These are phyloP conservation scores for Xylaria sp. DNA, from an alignment of 2,329 filamentous ascomycete genomes.

Conservation along the genomic window DNA sequence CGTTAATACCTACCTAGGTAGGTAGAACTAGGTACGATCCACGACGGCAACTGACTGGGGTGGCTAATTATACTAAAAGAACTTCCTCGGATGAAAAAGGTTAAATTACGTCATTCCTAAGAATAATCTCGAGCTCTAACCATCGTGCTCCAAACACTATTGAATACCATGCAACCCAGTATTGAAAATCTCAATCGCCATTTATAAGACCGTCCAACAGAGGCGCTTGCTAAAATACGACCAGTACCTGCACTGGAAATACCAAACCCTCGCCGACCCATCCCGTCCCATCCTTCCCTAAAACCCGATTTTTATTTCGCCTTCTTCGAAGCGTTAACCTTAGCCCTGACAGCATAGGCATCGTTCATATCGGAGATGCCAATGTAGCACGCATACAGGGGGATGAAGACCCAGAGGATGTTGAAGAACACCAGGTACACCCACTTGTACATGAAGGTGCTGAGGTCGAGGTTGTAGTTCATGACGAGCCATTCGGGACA, in stretches of 20 bases:
- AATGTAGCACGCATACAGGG: constrained; percentile 68
- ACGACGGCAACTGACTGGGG: no score
- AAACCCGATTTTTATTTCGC: constrained; percentile 20
- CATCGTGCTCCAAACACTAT: background rate
- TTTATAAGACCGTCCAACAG: constrained; percentile 1
- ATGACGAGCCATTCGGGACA: constrained; percentile 75
- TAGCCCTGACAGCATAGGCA: constrained; percentile 60
- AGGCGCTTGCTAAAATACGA: constrained; percentile 12
- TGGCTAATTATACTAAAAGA: no score
- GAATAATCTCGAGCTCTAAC: background rate
- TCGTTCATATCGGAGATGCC: constrained; percentile 65
- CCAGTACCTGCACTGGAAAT: background rate
- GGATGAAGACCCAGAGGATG: constrained; percentile 73
- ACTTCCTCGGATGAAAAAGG: background rate
- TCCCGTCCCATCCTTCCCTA: background rate
- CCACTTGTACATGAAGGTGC: constrained; percentile 76
- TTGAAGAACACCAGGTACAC: constrained; percentile 77
- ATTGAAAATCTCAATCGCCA: background rate
- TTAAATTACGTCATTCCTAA: background rate
- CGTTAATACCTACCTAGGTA: no score
- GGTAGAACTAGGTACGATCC: no score
- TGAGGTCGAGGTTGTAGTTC: constrained; percentile 70
- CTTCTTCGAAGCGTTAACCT: constrained; percentile 42
- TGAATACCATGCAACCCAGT: background rate
- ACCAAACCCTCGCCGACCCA: background rate